Evolutionary conservation across 2,329 filamentous ascomycete species (phyloP), one percentile per base, ranked within the genome.

Genomic region (Ascochyta rabiei): DNA sequence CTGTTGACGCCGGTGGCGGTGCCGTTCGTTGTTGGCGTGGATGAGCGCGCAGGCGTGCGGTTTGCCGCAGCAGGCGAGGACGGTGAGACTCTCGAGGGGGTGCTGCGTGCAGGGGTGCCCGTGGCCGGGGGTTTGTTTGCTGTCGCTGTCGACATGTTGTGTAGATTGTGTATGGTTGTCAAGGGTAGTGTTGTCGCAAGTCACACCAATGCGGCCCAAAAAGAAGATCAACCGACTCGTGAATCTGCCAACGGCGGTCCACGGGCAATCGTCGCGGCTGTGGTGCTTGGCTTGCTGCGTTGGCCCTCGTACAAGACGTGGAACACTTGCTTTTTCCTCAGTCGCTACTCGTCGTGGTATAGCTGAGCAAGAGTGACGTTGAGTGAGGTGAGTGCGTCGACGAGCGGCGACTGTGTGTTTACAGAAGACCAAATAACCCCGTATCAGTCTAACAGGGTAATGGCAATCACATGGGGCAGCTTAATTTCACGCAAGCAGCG

Each of bases 91-190:
- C 62, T 58, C 64, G 67, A 13, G 41, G 60, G 46, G 56, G 61
- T 48, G 53, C 68, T 64, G 53, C 65, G 65, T 33, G 57, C 64
- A 38, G 69, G 63, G 16, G 71, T 68, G 60, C 71, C 72, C 30
- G 71, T 59, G 54, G 68, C 60, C 8, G 72, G 70, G 31, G 72
- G 66, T 62, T 76, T 76, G 58, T 66, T 72, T 57, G 71, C 64
- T 52, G 71, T 62, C 38, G 73, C 66, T 18, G 73, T 66, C 45
- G 72, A 73, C 72, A 74, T 74, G 41, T 28, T 55, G 52, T 24
- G 34, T 42, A 24, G 10, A 13, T 15, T 55, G 42, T 50, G 41
- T 33, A 26, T 50, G n/a, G 35, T 37, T 31, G 41, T 47, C 31
- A 21, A 33, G 16, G 15, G 30, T 15, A 46, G 46, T 21, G 38